phyloP scores from a whole-genome alignment of 345 rosid genomes.

The Salix exigua region DNA sequence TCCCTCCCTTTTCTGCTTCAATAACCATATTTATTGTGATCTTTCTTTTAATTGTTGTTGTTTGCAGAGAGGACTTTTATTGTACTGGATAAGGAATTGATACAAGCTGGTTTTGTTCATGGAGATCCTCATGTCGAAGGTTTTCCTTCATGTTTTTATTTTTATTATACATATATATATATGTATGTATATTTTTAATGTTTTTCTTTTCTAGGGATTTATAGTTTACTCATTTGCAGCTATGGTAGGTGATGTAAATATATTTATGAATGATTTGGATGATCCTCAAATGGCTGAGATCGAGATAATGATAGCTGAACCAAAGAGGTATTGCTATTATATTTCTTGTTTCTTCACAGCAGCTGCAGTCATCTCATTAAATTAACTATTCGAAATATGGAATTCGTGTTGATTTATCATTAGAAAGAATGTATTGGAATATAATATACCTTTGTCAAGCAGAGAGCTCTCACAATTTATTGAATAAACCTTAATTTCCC shows the following conservation, averaged over 20 bases:
- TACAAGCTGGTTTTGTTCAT: slow-evolving; percentile 49
- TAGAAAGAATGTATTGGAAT: too few relatives aligned
- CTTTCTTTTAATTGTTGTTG: background rate
- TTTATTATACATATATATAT: background rate
- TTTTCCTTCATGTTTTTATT: background rate
- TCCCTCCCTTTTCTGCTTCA: background rate
- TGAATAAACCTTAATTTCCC: too few relatives aligned
- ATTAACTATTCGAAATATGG: too few relatives aligned
- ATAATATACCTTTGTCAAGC: too few relatives aligned
- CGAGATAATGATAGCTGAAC: slow-evolving; percentile 93
- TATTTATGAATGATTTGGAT: slow-evolving; percentile 90
- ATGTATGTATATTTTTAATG: too few relatives aligned
- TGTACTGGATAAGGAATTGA: slow-evolving; percentile 65
- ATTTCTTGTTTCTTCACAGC: background rate
- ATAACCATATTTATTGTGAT: background rate
- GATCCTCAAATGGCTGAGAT: slow-evolving; percentile 72
- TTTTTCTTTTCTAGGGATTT: background rate
- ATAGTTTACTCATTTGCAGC: slow-evolving; percentile 36
- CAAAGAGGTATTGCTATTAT: slow-evolving; percentile 49
- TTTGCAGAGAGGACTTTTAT: slow-evolving; percentile 84
- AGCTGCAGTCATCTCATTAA: too few relatives aligned
- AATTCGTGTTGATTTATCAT: too few relatives aligned
- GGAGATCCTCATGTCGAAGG: slow-evolving; percentile 77
- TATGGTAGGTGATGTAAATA: slow-evolving; percentile 89
- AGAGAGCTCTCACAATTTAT: too few relatives aligned